phyloP scores from a whole-genome alignment of 1,139 yeast genomes.

The Blastobotrys serpentis region DNA sequence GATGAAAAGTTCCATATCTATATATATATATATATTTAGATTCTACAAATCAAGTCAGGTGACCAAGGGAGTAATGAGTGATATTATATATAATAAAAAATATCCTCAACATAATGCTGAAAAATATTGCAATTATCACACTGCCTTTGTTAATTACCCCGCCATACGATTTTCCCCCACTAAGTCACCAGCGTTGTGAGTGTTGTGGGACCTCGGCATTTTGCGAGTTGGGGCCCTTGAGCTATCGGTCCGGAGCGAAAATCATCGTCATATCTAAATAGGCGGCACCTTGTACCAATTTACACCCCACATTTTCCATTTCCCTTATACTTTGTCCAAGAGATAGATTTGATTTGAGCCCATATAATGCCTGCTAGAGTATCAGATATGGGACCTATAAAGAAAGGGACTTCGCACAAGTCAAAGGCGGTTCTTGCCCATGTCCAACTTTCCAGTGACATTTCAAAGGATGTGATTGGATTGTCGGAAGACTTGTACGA shows the following conservation, averaged over 20 bases:
- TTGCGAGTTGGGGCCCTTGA: not conserved
- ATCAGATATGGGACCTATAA: not conserved
- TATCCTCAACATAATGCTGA: too few species aligned
- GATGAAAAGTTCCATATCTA: too few species aligned
- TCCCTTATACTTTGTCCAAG: not conserved
- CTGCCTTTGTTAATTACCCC: not conserved
- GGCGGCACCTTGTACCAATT: not conserved
- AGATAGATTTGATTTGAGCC: not conserved
- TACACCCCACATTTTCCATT: not conserved
- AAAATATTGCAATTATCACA: not conserved
- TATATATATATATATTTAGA: too few species aligned
- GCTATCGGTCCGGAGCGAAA: conserved; percentile 1
- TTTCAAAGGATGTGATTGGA: conserved; percentile 14
- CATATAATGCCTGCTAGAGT: conserved; percentile 9
- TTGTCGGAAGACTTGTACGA: conserved; percentile 21
- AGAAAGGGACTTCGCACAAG: not conserved
- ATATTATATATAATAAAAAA: not conserved
- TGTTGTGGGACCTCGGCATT: not conserved
- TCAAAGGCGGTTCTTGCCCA: not conserved
- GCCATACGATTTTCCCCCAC: conserved; percentile 1
- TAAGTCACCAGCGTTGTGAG: not conserved
- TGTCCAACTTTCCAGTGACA: not conserved
- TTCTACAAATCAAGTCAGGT: too few species aligned
- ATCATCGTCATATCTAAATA: not conserved
- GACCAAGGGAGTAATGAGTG: too few species aligned